phyloP scores from a whole-genome alignment of 2,329 filamentous ascomycete species.

The Colletotrichum chrysophilum region DNA sequence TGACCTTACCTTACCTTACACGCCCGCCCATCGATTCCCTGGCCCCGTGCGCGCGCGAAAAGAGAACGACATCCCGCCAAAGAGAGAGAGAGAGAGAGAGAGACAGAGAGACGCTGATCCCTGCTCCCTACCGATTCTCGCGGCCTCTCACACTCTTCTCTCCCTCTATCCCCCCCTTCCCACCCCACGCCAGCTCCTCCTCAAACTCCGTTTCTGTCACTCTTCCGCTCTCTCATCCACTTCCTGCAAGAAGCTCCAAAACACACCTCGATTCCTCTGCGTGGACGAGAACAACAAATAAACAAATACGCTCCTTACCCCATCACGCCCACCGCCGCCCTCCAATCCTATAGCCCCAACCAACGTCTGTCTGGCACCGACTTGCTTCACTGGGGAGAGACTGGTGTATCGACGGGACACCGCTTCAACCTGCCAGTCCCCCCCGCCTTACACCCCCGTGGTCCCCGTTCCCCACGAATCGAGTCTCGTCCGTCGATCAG shows the following conservation, averaged over 20 bases:
- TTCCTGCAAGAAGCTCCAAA: not conserved
- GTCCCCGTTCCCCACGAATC: constrained; percentile 13
- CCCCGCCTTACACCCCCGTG: not conserved
- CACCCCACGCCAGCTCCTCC: not conserved
- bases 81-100: not conserved
- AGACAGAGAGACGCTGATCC: not conserved
- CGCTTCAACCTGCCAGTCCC: not conserved
- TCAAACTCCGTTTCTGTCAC: not conserved
- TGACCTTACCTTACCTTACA: not conserved
- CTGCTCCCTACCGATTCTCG: constrained; percentile 14
- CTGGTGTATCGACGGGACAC: not conserved
- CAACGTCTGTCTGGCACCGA: constrained; percentile 11
- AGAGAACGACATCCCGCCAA: not conserved
- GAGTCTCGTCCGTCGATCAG: constrained; percentile 9
- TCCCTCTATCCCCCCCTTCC: constrained; percentile 11
- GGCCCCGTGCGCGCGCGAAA: constrained; percentile 11
- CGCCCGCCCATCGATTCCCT: not conserved
- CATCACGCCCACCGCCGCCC: not conserved
- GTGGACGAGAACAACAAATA: constrained; percentile 18
- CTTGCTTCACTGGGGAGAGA: not conserved
- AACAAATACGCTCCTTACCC: constrained; percentile 13
- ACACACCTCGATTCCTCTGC: constrained; percentile 8
- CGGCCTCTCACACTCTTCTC: constrained; percentile 17
- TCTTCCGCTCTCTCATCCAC: constrained; percentile 4
- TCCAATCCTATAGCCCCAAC: not conserved